Percentiles rank a stretch among this genome's conserved stretches.
Evolutionary conservation across 2,329 filamentous ascomycete genomes (phyloP).

Genomic region (Botrytis medusae): DNA sequence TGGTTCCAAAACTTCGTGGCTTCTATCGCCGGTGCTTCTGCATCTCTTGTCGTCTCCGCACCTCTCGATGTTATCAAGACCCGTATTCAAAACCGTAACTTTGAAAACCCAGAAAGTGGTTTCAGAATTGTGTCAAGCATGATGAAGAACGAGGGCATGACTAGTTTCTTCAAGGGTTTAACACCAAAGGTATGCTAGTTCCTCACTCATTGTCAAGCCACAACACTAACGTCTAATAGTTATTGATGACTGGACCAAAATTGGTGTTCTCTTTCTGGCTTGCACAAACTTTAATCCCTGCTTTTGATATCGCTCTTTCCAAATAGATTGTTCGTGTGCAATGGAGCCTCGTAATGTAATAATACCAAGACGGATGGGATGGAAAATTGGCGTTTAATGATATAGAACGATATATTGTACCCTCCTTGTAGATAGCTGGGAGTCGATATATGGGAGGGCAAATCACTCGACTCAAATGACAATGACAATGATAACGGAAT

Average conservation of each 20-base stretch:
- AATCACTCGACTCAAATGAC: conserved; percentile 29
- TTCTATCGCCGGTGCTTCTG: conserved; percentile 90
- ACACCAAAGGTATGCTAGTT: conserved; percentile 70
- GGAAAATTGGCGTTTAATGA: conserved; percentile 21
- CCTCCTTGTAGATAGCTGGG: conserved; percentile 28
- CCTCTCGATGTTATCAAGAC: conserved; percentile 98
- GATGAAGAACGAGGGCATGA: conserved; percentile 82
- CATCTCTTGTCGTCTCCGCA: conserved; percentile 93
- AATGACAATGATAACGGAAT: conserved; percentile 3
- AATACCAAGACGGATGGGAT: conserved; percentile 24
- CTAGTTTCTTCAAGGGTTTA: conserved; percentile 95
- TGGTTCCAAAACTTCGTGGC: conserved; percentile 98
- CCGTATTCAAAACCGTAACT: conserved; percentile 97
- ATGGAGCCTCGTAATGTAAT: conserved; percentile 14
- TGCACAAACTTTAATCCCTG: conserved; percentile 94
- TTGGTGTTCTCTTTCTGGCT: conserved; percentile 99
- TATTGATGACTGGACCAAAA: conserved; percentile 98
- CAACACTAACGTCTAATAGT: conserved; percentile 46
- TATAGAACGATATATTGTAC: conserved; percentile 25
- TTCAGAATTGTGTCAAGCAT: conserved; percentile 91
- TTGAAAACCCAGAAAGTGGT: conserved; percentile 94
- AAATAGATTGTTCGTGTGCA: conserved; percentile 28
- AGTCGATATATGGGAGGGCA: conserved; percentile 12
- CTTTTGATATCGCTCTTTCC: conserved; percentile 65
- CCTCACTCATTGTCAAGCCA: neutral